These are phyloP conservation scores for Pseudocercospora vitis DNA, from an alignment of 2,329 filamentous ascomycete genomes.

Conservation along the genomic window DNA sequence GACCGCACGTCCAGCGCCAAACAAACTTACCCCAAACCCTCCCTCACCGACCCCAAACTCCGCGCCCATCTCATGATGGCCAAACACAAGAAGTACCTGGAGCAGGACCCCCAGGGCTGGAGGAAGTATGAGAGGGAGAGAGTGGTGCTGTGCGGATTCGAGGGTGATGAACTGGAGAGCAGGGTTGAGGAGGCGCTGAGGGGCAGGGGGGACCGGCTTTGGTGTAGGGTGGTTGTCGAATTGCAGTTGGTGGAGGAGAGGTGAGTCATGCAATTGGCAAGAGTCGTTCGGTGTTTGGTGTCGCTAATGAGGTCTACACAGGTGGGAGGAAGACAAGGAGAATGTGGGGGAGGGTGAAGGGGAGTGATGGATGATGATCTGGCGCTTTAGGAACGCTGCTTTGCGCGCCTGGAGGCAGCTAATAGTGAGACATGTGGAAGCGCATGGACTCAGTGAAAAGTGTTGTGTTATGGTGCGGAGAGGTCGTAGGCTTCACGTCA, in stretches of 20 bases:
- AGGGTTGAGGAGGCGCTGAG: neutral
- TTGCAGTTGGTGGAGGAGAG: conserved; percentile 6
- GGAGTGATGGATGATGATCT: no score
- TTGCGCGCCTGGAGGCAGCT: no score
- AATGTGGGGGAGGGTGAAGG: no score
- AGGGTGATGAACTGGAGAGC: neutral
- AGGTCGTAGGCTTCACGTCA: no score
- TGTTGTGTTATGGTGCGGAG: no score
- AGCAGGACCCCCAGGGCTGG: conserved; percentile 1
- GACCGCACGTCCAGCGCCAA: neutral
- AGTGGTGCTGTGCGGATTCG: neutral
- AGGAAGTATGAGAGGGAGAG: neutral
- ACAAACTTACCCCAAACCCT: conserved; percentile 3
- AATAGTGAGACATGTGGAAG: no score
- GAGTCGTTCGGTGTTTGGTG: no score
- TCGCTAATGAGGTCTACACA: no score
- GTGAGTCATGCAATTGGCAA: neutral
- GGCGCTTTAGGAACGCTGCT: no score
- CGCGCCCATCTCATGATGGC: conserved; percentile 8
- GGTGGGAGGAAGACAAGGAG: no score
- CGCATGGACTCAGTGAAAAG: no score
- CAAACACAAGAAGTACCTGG: conserved; percentile 6
- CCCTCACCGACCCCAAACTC: conserved; percentile 5
- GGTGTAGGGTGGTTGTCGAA: neutral
- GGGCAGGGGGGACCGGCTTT: conserved; percentile 1